Evolutionary conservation across 2,329 filamentous ascomycete species (phyloP).

Genomic region (Xylaria digitata): DNA sequence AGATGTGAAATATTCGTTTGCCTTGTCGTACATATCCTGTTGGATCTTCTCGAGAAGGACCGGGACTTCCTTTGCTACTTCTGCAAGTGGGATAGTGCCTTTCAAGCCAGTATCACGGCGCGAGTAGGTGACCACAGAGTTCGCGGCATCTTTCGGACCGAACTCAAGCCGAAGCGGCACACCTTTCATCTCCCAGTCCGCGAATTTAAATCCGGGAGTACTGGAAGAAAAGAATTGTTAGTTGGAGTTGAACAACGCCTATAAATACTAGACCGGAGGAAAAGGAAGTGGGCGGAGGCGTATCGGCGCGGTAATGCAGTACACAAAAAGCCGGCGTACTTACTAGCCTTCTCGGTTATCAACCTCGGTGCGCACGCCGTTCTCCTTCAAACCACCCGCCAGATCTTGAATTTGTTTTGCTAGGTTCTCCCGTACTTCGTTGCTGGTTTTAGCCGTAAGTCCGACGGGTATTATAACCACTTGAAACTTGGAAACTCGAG

Average conservation of each 20-base stretch:
- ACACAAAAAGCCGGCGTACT: constrained; percentile 19
- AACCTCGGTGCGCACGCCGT: constrained; percentile 79
- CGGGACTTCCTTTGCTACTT: constrained; percentile 79
- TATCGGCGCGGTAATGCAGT: background rate
- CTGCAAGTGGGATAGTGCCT: constrained; percentile 78
- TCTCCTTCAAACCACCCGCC: constrained; percentile 74
- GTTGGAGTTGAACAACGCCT: constrained; percentile 10
- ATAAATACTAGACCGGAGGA: background rate
- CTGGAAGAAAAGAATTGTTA: constrained; percentile 18
- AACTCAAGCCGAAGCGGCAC: constrained; percentile 95
- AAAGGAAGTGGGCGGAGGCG: background rate
- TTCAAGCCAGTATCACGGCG: constrained; percentile 91
- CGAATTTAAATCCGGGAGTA: constrained; percentile 97
- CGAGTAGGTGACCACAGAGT: constrained; percentile 84
- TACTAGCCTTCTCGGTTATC: constrained; percentile 87
- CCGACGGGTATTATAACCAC: constrained; percentile 91
- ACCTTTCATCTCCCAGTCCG: constrained; percentile 97
- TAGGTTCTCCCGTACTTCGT: constrained; percentile 82
- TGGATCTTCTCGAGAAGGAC: constrained; percentile 91
- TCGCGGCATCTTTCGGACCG: constrained; percentile 91
- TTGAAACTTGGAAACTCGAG: constrained; percentile 87
- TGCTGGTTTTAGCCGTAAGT: constrained; percentile 85
- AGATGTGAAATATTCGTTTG: constrained; percentile 79
- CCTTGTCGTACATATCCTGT: constrained; percentile 79
- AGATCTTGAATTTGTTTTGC: constrained; percentile 81